Conservation (phyloP, 208 protist genomes). For the Wallacemonas rigidus region DNA sequence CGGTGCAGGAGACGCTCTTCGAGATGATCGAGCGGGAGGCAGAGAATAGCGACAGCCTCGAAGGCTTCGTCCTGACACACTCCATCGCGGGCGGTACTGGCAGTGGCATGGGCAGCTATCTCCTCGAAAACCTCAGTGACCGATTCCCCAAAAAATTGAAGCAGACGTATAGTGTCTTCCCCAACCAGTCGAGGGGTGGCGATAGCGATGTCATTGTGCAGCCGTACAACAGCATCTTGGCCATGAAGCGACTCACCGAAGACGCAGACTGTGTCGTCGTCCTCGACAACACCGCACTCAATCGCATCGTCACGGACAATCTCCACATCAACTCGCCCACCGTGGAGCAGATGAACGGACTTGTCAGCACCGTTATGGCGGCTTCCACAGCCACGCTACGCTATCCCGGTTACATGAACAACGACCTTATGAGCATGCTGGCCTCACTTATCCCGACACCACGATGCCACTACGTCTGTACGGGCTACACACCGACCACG, state of each 20-base stretch:
- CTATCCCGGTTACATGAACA: constrained; percentile 99
- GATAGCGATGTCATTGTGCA: constrained; percentile 98
- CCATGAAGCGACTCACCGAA: constrained; percentile 98
- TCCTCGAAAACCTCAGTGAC: constrained; percentile 99
- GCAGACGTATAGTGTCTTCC: constrained; percentile 99
- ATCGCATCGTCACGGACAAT: constrained; percentile 97
- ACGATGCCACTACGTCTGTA: constrained; percentile 99
- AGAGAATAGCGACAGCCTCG: constrained; percentile 98
- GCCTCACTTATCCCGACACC: constrained; percentile 99
- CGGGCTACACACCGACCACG: constrained; percentile 98
- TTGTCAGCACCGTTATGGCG: constrained; percentile 99
- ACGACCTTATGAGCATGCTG: constrained; percentile 97
- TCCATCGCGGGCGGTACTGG: constrained; percentile 99
- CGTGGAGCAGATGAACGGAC: constrained; percentile 97
- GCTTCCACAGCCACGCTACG: constrained; percentile 98
- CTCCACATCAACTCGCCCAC: constrained; percentile 95
- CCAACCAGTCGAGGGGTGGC: constrained; percentile 77
- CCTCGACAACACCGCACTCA: constrained; percentile 99
- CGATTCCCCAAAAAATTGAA: constrained; percentile 98
- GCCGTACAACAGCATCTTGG: constrained; percentile 99
- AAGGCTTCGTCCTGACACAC: constrained; percentile 99
- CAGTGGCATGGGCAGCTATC: constrained; percentile 98
- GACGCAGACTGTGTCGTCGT: constrained; percentile 98
- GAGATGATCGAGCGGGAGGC: constrained; percentile 99
- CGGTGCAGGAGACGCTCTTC: constrained; percentile 93